phyloP scores from a whole-genome alignment of 768 basidiomycete species.

The Lactarius sanguifluus region DNA sequence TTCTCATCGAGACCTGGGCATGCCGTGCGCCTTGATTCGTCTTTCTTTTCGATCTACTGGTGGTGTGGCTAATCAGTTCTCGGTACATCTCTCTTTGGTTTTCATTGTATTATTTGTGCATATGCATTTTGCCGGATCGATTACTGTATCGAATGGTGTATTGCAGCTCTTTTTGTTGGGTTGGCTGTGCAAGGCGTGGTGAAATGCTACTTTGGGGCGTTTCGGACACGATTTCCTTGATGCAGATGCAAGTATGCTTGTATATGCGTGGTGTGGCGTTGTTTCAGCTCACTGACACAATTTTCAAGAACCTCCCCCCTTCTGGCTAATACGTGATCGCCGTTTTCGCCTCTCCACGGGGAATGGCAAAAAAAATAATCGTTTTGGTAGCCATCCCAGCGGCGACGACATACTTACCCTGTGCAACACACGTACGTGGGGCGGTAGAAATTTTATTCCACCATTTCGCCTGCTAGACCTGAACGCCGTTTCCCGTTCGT shows the following conservation, averaged over 20 bases:
- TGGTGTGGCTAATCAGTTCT: constrained; percentile 70
- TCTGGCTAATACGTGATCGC: not conserved
- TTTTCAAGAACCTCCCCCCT: not conserved
- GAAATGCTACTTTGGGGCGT: constrained; percentile 8
- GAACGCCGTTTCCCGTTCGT: constrained; percentile 3
- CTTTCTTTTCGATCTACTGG: constrained; percentile 36
- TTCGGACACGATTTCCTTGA: constrained; percentile 5
- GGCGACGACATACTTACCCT: constrained; percentile 1
- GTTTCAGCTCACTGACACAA: not conserved
- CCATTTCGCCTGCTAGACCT: constrained; percentile 2
- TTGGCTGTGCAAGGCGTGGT: constrained; percentile 4
- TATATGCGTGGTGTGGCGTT: constrained; percentile 4
- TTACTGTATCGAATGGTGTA: not conserved
- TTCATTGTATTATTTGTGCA: not conserved
- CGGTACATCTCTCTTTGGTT: constrained; percentile 44
- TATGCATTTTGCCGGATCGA: not conserved
- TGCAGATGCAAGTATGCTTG: constrained; percentile 1
- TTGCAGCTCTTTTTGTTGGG: not conserved
- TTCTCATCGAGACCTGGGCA: constrained; percentile 59
- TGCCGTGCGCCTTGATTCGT: constrained; percentile 52
- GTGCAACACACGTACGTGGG: constrained; percentile 1
- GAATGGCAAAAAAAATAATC: not conserved
- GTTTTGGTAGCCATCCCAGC: not conserved
- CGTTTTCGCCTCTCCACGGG: not conserved
- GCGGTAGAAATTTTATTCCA: constrained; percentile 8